Evolutionary conservation across 352 stramenopile genomes (phyloP).

Genomic region (Pythium angustatum): DNA sequence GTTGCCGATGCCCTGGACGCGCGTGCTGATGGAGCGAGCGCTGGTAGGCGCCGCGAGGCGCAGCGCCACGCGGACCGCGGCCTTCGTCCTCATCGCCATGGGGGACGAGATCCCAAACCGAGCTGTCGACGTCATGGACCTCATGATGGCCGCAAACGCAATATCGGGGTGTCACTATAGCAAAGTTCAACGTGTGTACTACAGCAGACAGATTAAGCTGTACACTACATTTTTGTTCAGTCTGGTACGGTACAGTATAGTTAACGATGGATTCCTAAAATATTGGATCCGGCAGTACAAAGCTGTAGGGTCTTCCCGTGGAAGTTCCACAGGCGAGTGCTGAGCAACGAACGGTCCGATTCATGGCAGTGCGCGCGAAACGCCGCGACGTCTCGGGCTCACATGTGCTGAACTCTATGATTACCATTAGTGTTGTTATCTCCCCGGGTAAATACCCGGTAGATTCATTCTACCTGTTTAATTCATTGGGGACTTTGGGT

Average conservation of each 20-base stretch:
- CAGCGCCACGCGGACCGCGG: background rate
- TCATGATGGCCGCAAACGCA: background rate
- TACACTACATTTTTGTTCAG: background rate
- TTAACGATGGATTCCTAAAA: background rate
- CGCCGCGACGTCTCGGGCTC: slow-evolving; percentile 8
- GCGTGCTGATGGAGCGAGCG: slow-evolving; percentile 52
- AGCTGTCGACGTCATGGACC: background rate
- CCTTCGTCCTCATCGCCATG: slow-evolving; percentile 1
- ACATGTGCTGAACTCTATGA: slow-evolving; percentile 9
- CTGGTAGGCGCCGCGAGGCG: background rate
- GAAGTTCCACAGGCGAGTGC: too few relatives aligned
- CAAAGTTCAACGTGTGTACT: background rate
- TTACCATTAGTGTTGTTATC: background rate
- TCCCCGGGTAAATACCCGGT: too few relatives aligned
- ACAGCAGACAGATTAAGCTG: background rate
- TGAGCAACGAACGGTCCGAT: too few relatives aligned
- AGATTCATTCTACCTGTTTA: too few relatives aligned
- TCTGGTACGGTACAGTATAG: slow-evolving; percentile 3
- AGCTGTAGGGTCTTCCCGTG: background rate
- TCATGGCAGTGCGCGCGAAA: slow-evolving; percentile 16
- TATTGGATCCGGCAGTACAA: background rate
- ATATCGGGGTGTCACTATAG: background rate
- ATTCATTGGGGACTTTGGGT: too few relatives aligned
- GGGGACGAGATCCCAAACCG: background rate
- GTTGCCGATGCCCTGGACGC: slow-evolving; percentile 60